Conservation (phyloP, 345 rosid species). For the Salix exigua region DNA sequence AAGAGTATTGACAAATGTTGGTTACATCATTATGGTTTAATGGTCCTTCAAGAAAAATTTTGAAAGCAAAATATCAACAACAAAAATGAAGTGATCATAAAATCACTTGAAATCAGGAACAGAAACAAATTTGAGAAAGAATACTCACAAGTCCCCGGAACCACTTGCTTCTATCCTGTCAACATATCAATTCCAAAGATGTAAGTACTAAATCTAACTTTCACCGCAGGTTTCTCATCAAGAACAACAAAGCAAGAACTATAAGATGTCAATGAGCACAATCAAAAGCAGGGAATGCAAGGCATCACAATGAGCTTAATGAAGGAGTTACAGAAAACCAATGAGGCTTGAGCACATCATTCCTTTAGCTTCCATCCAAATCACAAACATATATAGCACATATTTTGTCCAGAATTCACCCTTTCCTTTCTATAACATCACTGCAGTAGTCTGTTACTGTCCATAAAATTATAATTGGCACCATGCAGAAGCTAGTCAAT, state of each 20-base stretch:
- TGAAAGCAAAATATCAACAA: background rate
- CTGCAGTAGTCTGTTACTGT: too few species aligned
- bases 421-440: background rate
- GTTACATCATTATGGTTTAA: background rate
- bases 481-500: background rate
- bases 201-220: conserved; percentile 9
- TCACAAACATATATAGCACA: background rate
- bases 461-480: background rate
- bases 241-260: background rate
- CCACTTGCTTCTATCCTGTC: conserved; percentile 81
- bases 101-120: background rate
- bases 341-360: background rate
- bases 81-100: background rate
- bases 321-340: background rate
- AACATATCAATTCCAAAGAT: conserved; percentile 24
- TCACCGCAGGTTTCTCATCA: conserved; percentile 5
- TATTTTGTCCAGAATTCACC: background rate
- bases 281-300: background rate
- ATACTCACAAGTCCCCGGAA: conserved; percentile 66
- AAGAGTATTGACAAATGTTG: background rate
- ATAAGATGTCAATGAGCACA: background rate
- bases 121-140: background rate
- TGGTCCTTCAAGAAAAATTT: background rate
- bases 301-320: background rate
- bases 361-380: background rate